These are phyloP conservation scores for Ichthyophthirius multifiliis DNA, from an alignment of 169 alveolate genomes.

Conservation along the genomic window DNA sequence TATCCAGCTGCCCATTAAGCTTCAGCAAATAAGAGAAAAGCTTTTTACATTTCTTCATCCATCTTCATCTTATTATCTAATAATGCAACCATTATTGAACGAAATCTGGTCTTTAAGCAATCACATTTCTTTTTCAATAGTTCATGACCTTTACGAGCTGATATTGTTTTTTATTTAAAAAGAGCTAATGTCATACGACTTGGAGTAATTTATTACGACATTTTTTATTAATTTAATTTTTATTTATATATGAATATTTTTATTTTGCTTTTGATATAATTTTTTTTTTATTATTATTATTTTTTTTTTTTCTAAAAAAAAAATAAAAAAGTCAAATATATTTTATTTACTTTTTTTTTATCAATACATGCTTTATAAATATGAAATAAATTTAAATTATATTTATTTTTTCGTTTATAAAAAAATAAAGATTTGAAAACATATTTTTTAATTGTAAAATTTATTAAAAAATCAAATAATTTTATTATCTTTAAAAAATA, in stretches of 20 bases:
- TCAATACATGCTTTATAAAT: too few relatives aligned
- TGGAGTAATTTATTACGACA: conserved; percentile 16
- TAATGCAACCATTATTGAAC: conserved; percentile 65
- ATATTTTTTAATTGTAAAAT: too few relatives aligned
- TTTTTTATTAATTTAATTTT: background rate
- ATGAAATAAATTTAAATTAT: too few relatives aligned
- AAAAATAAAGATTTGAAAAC: too few relatives aligned
- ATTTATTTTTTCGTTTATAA: too few relatives aligned
- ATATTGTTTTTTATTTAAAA: conserved; percentile 53
- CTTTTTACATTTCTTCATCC: conserved; percentile 72
- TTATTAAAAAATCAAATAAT: too few relatives aligned
- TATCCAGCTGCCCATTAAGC: conserved; percentile 79
- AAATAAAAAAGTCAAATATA: too few relatives aligned
- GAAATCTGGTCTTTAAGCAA: conserved; percentile 75
- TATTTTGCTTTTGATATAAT: background rate
- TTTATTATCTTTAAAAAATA: too few relatives aligned
- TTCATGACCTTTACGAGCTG: conserved; percentile 83
- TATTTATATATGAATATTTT: too few relatives aligned
- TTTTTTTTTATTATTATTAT: background rate
- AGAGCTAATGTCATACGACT: conserved; percentile 47
- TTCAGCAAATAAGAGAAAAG: conserved; percentile 70
- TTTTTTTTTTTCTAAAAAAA: too few relatives aligned
- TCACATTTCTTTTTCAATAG: conserved; percentile 78
- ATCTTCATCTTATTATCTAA: conserved; percentile 67
- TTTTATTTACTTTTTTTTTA: too few relatives aligned